Conservation (phyloP, 2,329 filamentous ascomycete genomes). For the Alternaria ethzedia region DNA sequence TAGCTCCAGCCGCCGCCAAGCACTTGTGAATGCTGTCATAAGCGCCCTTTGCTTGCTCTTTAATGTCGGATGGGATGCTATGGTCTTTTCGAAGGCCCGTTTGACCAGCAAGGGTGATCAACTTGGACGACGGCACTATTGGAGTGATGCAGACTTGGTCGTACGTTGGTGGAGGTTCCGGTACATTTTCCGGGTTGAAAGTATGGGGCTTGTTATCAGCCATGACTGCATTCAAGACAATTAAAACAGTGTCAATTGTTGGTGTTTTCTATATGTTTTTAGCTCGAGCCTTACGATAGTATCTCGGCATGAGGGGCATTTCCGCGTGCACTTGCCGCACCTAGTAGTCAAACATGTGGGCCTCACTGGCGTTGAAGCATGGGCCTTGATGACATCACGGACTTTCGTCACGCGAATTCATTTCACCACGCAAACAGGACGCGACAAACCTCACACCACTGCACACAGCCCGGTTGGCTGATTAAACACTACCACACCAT, state of each 20-base stretch:
- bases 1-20: conserved; percentile 39
- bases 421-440: not conserved
- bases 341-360: not conserved
- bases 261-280: not conserved
- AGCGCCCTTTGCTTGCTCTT: conserved; percentile 36
- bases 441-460: not conserved
- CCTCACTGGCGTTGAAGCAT: not conserved
- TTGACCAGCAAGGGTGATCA: conserved; percentile 44
- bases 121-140: conserved; percentile 32
- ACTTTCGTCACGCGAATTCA: not conserved
- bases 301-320: conserved; percentile 6
- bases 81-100: conserved; percentile 27
- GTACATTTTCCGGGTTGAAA: conserved; percentile 38
- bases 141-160: conserved; percentile 41
- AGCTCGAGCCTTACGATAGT: not conserved
- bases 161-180: conserved; percentile 38
- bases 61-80: conserved; percentile 22
- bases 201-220: conserved; percentile 33
- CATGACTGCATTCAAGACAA: not conserved
- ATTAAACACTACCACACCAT: conserved; percentile 7
- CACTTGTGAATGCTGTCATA: conserved; percentile 36
- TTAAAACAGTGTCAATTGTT: not conserved
- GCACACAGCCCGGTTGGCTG: not conserved
- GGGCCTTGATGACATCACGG: conserved; percentile 9
- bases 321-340: conserved; percentile 1